phyloP scores from a whole-genome alignment of 1,139 yeast species.

The Magnusiomyces tetraspermus region DNA sequence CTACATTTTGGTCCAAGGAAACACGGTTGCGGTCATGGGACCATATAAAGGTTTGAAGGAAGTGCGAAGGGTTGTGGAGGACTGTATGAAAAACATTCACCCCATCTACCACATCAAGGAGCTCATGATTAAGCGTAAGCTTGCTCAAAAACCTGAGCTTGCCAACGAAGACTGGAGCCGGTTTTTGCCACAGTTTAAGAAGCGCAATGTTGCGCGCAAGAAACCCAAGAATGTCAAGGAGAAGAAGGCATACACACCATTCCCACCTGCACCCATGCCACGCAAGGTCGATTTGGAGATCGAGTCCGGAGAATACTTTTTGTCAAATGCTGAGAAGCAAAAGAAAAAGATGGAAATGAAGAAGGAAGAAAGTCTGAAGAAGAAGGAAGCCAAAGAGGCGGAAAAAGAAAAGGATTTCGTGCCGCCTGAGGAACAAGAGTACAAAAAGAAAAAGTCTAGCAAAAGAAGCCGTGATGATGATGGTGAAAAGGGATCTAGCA shows the following conservation, averaged over 20 bases:
- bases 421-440: slow-evolving; percentile 73
- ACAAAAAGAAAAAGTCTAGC: slow-evolving; percentile 19
- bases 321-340: slow-evolving; percentile 76
- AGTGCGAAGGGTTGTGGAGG: slow-evolving; percentile 89
- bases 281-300: slow-evolving; percentile 95
- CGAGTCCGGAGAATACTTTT: slow-evolving; percentile 97
- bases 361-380: slow-evolving; percentile 67
- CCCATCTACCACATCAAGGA: slow-evolving; percentile 97
- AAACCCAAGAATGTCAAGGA: slow-evolving; percentile 63
- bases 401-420: slow-evolving; percentile 71
- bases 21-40: slow-evolving; percentile 96
- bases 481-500: background rate
- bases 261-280: slow-evolving; percentile 97
- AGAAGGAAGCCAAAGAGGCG: slow-evolving; percentile 51
- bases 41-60: slow-evolving; percentile 89
- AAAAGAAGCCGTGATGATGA: background rate
- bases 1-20: slow-evolving; percentile 93
- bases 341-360: slow-evolving; percentile 64
- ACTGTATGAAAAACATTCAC: slow-evolving; percentile 92
- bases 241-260: slow-evolving; percentile 91
- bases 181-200: slow-evolving; percentile 93
- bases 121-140: slow-evolving; percentile 91
- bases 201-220: slow-evolving; percentile 91
- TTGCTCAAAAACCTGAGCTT: slow-evolving; percentile 88
- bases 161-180: slow-evolving; percentile 97